Conservation (phyloP, 768 basidiomycete species). For the Mycena polygramma region DNA sequence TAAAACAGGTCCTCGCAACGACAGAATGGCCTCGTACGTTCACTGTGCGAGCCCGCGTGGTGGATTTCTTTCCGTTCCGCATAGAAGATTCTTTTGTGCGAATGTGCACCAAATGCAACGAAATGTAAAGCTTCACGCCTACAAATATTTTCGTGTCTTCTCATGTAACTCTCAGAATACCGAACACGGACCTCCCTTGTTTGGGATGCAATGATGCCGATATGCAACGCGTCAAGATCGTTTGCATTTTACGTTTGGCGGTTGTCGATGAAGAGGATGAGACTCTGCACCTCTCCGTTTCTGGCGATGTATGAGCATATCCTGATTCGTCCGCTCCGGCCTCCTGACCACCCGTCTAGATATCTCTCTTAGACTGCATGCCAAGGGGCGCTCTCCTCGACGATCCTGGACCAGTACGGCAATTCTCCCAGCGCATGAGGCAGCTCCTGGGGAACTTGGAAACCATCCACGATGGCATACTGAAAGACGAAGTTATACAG, state of each 20-base stretch:
- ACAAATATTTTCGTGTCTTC: background rate
- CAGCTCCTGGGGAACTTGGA: slow-evolving; percentile 63
- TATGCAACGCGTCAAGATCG: slow-evolving; percentile 60
- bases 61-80: slow-evolving; percentile 69
- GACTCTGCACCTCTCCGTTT: slow-evolving; percentile 59
- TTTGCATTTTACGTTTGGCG: slow-evolving; percentile 61
- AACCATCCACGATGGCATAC: slow-evolving; percentile 51
- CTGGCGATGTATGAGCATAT: slow-evolving; percentile 54
- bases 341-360: too few species aligned
- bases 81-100: slow-evolving; percentile 62
- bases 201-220: slow-evolving; percentile 66
- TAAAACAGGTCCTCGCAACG: slow-evolving; percentile 49
- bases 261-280: slow-evolving; percentile 65
- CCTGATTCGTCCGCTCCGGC: too few species aligned
- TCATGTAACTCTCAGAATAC: slow-evolving; percentile 54
- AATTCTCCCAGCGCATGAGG: slow-evolving; percentile 56
- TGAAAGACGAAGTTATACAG: background rate
- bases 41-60: slow-evolving; percentile 61
- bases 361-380: slow-evolving; percentile 59
- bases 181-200: slow-evolving; percentile 58
- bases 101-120: slow-evolving; percentile 66
- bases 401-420: slow-evolving; percentile 52
- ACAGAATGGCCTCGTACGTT: slow-evolving; percentile 54
- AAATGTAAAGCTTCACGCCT: slow-evolving; percentile 52
- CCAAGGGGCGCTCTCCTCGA: slow-evolving; percentile 56